Percentiles rank a stretch among this genome's conserved stretches.
These are phyloP conservation scores for Closterium sp. DNA, from an alignment of 139 green algal species.

Conservation along the genomic window DNA sequence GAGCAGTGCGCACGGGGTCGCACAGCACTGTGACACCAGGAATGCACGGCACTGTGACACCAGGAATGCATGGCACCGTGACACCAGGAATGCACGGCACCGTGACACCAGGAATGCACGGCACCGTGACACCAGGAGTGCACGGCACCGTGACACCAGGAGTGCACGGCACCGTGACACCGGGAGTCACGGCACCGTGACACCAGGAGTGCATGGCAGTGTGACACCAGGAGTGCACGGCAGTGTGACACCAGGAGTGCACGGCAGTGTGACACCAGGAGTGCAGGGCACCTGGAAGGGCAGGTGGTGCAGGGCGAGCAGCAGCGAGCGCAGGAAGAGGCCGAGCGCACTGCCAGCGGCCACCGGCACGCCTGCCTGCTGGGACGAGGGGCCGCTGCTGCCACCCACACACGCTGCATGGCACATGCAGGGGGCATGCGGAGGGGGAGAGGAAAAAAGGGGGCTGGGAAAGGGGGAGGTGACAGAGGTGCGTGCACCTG, in stretches of 20 bases:
- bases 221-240: neutral
- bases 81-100: too few species aligned
- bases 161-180: too few species aligned
- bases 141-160: too few species aligned
- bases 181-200: too few species aligned
- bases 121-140: too few species aligned
- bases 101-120: too few species aligned
- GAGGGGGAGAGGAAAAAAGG: neutral
- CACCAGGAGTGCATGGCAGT: neutral
- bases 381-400: neutral
- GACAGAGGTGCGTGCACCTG: neutral
- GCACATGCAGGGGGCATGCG: too few species aligned
- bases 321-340: neutral
- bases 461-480: neutral
- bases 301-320: neutral
- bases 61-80: too few species aligned
- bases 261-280: neutral
- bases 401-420: neutral
- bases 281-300: neutral
- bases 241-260: neutral
- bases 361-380: neutral
- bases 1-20: too few species aligned
- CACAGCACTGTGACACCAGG: too few species aligned
- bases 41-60: too few species aligned
- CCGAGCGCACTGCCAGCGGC: neutral